Base-by-base conservation (phyloP, 1,139 yeast species). In the Lodderomyces theae region DNA sequence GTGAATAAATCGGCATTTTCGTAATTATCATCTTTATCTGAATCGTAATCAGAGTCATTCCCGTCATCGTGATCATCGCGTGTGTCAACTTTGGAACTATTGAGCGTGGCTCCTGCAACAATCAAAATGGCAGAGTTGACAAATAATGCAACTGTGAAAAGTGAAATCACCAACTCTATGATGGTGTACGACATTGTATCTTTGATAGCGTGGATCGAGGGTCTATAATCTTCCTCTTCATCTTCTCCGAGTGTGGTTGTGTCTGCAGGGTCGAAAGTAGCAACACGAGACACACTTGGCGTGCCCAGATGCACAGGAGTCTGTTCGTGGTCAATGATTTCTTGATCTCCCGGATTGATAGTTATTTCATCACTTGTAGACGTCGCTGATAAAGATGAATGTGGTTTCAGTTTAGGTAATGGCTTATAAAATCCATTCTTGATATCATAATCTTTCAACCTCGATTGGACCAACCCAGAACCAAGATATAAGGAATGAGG, bases 401-500 rank as follows among this genome's bases (percentile, higher is more conserved):
- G 24, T 9, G 12, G 8, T 7, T 28, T 28, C 8, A 11, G 18
- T 12, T 34, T 41, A 16, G 24, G 33, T 26, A 31, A 44, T 29
- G 72, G 69, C 6, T 53, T 56, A 53, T 67, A 75, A 56, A 66
- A 66, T 15, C 89, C 90, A 50, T 79, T 70, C 53, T 79, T 77
- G 12, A 77, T 61, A 60, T 92, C 98, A 54, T 74, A 90, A 35
- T 89, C 96, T 49, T 80, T 74, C 46, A 92, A 69, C 46, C 98
- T 76, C 2, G 97, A 85, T 59, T 90, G 96, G 8, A 92, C 97
- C 43, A 92, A 73, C 1, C 97, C 96, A 0, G 95, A 86, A 1
- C 98, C 98, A 42, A 92, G 69, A 57, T 86, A 92, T 35, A 92
- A 69, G 1, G 95, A 85, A 60, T 92, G 98, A 3, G 98, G 98